Base-by-base conservation (phyloP, 352 stramenopile species). In the Halophytophthora polymorphica region DNA sequence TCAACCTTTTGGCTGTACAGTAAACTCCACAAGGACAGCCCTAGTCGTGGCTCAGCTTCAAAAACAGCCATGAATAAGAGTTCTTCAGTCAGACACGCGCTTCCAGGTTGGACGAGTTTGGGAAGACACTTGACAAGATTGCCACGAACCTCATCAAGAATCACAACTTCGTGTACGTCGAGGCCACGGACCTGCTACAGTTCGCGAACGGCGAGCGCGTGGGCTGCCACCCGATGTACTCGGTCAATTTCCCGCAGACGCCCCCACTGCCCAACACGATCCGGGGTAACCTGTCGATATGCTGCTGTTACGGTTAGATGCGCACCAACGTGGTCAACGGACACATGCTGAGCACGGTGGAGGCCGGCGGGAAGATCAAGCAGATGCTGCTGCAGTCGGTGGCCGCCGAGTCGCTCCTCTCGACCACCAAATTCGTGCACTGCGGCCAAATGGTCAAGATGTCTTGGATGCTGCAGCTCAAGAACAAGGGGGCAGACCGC, bases 181-280 rank as follows among this genome's bases (percentile, higher is more conserved):
- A 88, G 45, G 59, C 63, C 22, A 81, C 67, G 15, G 73, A 71
- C 3, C 53, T 82, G 45, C 50, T 64, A 3, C 21, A 39, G 14
- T 62, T 75, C 7, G 34, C 34, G 0, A 70, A 73, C 13, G 60
- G 60, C 23, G 70, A 84, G 39, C 55, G 61, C 35, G 50, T 88
- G 13, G 77, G 73, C 10, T 88, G 70, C 55, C 70, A 88, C n/a
- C 29, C 83, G 1, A 45, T 85, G 42, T 73, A 87, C 66, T 80
- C 68, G 34, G 60, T 81, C 29, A 51, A 56, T 33, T 73, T 73
- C 42, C 36, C 61, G 6, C 47, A 68, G 36, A 73, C 65, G 2
- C 60, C 59, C 4, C 37, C 58, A 15, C 45, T 66, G 1, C 55
- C 60, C 0, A 56, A 56, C 29, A 58, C 62, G 19, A 45, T 72